Conservation (phyloP, 1,284 basidiomycete species). For the Dichomitus squalens region DNA sequence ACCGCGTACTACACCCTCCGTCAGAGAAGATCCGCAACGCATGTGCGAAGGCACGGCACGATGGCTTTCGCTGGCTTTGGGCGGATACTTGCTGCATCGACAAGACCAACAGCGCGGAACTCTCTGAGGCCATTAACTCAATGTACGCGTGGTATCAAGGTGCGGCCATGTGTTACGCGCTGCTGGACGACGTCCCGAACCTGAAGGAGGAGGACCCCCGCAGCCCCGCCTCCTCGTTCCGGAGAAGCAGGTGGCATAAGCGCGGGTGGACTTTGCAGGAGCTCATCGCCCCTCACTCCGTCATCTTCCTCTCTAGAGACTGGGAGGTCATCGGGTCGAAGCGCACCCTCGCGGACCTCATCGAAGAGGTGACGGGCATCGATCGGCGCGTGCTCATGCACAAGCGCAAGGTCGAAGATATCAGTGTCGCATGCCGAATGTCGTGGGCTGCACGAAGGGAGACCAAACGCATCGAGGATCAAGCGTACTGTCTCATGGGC, state of each 20-base stretch:
- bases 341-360: slow-evolving; percentile 10
- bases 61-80: slow-evolving; percentile 20
- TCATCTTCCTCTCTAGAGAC: slow-evolving; percentile 18
- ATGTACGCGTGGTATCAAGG: slow-evolving; percentile 15
- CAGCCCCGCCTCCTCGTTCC: slow-evolving; percentile 6
- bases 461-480: slow-evolving; percentile 16
- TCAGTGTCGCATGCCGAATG: slow-evolving; percentile 22
- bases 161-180: slow-evolving; percentile 22
- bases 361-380: slow-evolving; percentile 18
- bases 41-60: slow-evolving; percentile 9
- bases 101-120: slow-evolving; percentile 20
- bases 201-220: slow-evolving; percentile 5
- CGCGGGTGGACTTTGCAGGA: slow-evolving; percentile 24
- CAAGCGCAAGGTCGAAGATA: slow-evolving; percentile 9
- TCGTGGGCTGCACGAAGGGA: slow-evolving; percentile 18
- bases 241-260: slow-evolving; percentile 14
- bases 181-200: slow-evolving; percentile 16
- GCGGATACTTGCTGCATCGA: slow-evolving; percentile 22
- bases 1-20: slow-evolving; percentile 1
- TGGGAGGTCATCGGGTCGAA: slow-evolving; percentile 17
- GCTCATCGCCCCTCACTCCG: slow-evolving; percentile 13
- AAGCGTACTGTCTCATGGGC: slow-evolving; percentile 22
- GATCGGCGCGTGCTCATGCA: slow-evolving; percentile 17
- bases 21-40: slow-evolving; percentile 14
- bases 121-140: too few relatives aligned